These are phyloP conservation scores for Phytophthora brassicae DNA, from an alignment of 352 stramenopile species.

Conservation along the genomic window DNA sequence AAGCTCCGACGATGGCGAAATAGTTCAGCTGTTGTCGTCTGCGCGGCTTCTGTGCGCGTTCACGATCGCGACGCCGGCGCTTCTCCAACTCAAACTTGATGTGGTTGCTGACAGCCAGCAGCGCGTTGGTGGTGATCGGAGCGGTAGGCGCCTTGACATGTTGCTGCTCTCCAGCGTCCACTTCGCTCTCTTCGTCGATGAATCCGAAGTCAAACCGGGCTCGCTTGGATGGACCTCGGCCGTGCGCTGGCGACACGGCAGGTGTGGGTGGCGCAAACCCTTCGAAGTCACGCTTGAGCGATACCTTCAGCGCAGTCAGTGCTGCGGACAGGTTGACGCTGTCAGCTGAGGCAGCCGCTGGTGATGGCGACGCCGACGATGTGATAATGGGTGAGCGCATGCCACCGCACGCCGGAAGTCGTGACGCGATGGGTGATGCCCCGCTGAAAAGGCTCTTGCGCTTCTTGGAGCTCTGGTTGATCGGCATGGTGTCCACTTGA, in stretches of 20 bases:
- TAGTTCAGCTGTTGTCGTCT: constrained; percentile 77
- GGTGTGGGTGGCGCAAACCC: constrained; percentile 73
- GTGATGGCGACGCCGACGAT: constrained; percentile 15
- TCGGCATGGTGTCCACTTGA: constrained; percentile 43
- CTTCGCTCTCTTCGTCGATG: constrained; percentile 23
- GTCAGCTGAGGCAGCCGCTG: constrained; percentile 25
- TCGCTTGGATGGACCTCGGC: constrained; percentile 49
- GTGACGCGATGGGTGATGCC: constrained; percentile 28
- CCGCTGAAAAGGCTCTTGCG: constrained; percentile 51
- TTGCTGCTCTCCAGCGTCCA: constrained; percentile 32
- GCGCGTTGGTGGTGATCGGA: constrained; percentile 46
- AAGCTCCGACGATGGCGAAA: constrained; percentile 78
- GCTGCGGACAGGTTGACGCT: constrained; percentile 54
- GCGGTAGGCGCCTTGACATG: constrained; percentile 16
- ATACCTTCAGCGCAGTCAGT: constrained; percentile 72
- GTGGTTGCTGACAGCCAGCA: constrained; percentile 70
- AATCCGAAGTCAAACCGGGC: constrained; percentile 58
- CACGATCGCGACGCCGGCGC: constrained; percentile 46
- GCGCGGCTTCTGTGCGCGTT: constrained; percentile 47
- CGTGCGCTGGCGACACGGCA: constrained; percentile 60
- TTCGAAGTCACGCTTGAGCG: constrained; percentile 71
- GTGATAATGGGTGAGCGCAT: constrained; percentile 15
- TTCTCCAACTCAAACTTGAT: constrained; percentile 79
- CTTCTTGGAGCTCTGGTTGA: constrained; percentile 73
- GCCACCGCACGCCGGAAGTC: constrained; percentile 15